Conservation (phyloP, 768 basidiomycete genomes). For the Mycena galericulata region DNA sequence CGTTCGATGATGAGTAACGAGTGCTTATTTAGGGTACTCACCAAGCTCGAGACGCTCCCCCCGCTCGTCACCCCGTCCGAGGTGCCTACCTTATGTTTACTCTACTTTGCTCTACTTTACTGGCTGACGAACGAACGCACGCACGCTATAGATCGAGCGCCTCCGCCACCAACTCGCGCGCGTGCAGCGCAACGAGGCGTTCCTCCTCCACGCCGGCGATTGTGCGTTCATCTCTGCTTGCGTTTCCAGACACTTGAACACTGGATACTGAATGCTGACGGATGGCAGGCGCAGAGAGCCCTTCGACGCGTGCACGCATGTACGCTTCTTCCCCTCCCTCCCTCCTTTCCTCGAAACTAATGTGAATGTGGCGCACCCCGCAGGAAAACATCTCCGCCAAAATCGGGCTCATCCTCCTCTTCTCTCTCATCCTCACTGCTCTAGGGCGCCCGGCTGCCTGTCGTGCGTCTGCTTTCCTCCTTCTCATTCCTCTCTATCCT, state of each 20-base stretch:
- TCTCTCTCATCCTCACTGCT: slow-evolving; percentile 95
- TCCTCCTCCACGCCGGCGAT: slow-evolving; percentile 96
- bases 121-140: no score
- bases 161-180: slow-evolving; percentile 82
- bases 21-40: slow-evolving; percentile 69
- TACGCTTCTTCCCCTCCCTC: slow-evolving; percentile 49
- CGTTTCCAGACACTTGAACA: no score
- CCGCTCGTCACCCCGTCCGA: slow-evolving; percentile 95
- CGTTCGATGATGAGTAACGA: slow-evolving; percentile 32
- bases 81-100: slow-evolving; percentile 57
- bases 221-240: slow-evolving; percentile 53
- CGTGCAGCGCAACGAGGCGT: slow-evolving; percentile 89
- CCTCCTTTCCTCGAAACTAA: no score
- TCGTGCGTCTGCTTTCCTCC: no score
- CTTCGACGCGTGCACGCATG: slow-evolving; percentile 92
- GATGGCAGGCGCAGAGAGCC: slow-evolving; percentile 75
- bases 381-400: slow-evolving; percentile 91
- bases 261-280: no score
- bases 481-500: no score
- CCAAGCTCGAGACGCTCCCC: slow-evolving; percentile 82
- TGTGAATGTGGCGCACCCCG: background rate
- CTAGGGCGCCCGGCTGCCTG: slow-evolving; percentile 93
- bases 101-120: no score
- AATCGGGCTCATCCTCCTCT: slow-evolving; percentile 92
- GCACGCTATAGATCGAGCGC: slow-evolving; percentile 80